phyloP scores from a whole-genome alignment of 331 rosid genomes.

The Erythrophleum ivorense region DNA sequence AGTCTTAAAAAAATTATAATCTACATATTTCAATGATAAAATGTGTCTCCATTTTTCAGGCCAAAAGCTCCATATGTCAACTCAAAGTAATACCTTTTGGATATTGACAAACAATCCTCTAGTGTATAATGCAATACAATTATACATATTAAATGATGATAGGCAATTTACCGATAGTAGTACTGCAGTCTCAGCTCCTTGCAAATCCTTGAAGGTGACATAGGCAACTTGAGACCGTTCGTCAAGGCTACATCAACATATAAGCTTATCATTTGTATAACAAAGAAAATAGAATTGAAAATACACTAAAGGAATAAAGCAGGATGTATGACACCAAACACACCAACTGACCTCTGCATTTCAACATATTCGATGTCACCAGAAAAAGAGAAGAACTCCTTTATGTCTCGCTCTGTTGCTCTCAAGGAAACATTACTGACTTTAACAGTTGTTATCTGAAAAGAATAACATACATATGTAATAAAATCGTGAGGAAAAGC shows the following conservation, averaged over 20 bases:
- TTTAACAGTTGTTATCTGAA: slow-evolving; percentile 76
- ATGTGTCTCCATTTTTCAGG: slow-evolving; percentile 5
- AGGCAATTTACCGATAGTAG: slow-evolving; percentile 77
- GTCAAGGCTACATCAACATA: slow-evolving; percentile 64
- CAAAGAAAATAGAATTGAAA: slow-evolving; percentile 30
- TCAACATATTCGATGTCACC: slow-evolving; percentile 92
- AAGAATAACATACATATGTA: background rate
- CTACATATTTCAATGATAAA: slow-evolving; percentile 6
- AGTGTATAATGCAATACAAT: background rate
- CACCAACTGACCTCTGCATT: slow-evolving; percentile 61
- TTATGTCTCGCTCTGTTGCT: slow-evolving; percentile 84
- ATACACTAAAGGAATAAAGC: slow-evolving; percentile 2
- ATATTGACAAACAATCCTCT: slow-evolving; percentile 8
- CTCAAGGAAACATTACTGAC: slow-evolving; percentile 91
- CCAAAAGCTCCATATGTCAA: slow-evolving; percentile 24
- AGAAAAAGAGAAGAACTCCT: slow-evolving; percentile 94
- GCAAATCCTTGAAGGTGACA: slow-evolving; percentile 86
- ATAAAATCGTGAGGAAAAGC: slow-evolving; percentile 25
- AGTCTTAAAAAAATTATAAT: background rate
- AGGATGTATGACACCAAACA: slow-evolving; percentile 19
- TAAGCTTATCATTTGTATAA: background rate
- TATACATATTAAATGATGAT: slow-evolving; percentile 15
- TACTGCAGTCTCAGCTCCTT: slow-evolving; percentile 95
- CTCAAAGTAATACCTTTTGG: slow-evolving; percentile 12
- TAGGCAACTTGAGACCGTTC: slow-evolving; percentile 91